Base-by-base conservation (phyloP, 768 basidiomycete genomes). In the Termitomyces sp. region DNA sequence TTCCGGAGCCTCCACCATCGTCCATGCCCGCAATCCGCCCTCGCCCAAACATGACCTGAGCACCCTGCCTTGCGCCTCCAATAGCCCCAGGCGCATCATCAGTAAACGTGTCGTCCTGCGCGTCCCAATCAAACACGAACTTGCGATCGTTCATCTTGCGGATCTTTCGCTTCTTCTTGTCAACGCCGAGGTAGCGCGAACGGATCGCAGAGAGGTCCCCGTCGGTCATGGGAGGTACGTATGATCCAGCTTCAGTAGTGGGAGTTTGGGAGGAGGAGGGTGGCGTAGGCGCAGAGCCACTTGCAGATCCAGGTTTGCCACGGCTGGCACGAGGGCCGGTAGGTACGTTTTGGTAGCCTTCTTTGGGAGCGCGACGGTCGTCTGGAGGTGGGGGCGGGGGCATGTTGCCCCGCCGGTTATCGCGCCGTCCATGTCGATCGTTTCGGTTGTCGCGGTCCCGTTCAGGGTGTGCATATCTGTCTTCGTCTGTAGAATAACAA, bases 51-150 rank as follows among this genome's bases (percentile, higher is more conserved):
- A 93, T 93, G 44, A 93, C 85, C 68, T 91, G 90, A 3, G 91
- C 91, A 18, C 90, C 90, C 71, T 92, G 91, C 32, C 90, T 81
- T 58, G 87, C 86, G 56, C 81, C 81, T 2, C 89, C 90, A 5
- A 84, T 82, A 7, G 87, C 87, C 15, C 84, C 79, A n/a, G 89
- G 88, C 16, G 90, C 85, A 69, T 92, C 91, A 35, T 83, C 86
- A 8, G 85, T 79, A 69, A 91, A 89, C 15, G 97, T 99, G 73
- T 99, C 97, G 68, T 99, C 97, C 72, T 90, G 91, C 53, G 88
- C 88, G 70, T 96, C 95, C 97, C 97, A 99, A 73, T 98, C 97
- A 70, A 99, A 99, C n/a, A 96, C 92, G 71, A 98, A 94, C 75
- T 96, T 96, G 75, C 94, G 88, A 74, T 96, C 94, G 70, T 91